Evolutionary conservation across 2,329 filamentous ascomycete genomes (phyloP).

Genomic region (Diaporthe citri): DNA sequence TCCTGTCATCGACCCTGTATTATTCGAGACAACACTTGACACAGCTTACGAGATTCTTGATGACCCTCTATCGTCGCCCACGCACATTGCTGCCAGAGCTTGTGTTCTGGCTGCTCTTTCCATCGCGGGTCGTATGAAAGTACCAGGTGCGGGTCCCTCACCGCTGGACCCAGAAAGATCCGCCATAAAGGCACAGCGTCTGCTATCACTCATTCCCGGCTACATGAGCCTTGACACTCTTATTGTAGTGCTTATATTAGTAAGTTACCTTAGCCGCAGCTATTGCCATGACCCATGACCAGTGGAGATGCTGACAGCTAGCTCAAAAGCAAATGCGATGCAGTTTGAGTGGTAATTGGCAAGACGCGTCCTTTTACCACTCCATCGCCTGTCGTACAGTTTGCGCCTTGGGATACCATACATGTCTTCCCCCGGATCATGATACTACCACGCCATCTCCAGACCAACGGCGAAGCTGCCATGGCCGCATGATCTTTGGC

Average conservation of each 20-base stretch:
- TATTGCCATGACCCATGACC: background rate
- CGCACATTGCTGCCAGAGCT: conserved; percentile 17
- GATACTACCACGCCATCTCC: background rate
- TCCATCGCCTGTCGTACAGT: conserved; percentile 7
- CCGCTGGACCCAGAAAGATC: background rate
- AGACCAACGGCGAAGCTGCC: background rate
- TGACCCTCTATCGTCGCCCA: background rate
- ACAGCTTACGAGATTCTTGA: conserved; percentile 1
- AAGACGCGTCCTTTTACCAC: conserved; percentile 5
- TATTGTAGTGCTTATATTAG: background rate
- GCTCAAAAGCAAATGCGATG: conserved; percentile 3
- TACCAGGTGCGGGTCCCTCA: too few species aligned
- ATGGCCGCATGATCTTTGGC: conserved; percentile 14
- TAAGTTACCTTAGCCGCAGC: background rate
- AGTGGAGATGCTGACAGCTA: background rate
- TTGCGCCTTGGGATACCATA: background rate
- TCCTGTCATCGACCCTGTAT: background rate
- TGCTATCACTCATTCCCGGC: conserved; percentile 3
- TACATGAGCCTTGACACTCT: background rate
- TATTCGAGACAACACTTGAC: background rate
- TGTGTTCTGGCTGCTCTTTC: conserved; percentile 1
- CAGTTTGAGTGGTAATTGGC: background rate
- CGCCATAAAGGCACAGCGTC: background rate
- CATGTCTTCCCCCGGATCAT: background rate
- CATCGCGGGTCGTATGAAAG: background rate